Evolutionary conservation across 352 stramenopile species (phyloP).

Genomic region (Pythium volutum): DNA sequence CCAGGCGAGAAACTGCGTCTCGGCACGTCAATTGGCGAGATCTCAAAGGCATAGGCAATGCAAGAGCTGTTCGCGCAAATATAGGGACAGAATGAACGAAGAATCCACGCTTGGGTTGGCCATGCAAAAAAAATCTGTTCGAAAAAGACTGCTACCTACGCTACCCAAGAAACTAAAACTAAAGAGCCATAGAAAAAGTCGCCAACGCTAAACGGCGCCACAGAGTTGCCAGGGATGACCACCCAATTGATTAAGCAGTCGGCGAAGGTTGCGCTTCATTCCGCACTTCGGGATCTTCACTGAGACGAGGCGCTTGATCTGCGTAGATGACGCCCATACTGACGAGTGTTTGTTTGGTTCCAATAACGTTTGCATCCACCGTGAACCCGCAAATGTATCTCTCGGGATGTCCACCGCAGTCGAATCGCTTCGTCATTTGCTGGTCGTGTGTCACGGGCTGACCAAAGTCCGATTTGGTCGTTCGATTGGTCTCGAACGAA

Average conservation of each 20-base stretch:
- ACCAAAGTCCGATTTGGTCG: neutral
- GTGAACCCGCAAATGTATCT: neutral
- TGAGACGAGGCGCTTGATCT: neutral
- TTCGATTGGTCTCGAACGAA: neutral
- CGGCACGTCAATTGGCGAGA: constrained; percentile 20
- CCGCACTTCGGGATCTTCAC: neutral
- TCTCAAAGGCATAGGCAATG: constrained; percentile 17
- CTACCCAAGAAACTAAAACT: too few species aligned
- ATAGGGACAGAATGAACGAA: too few species aligned
- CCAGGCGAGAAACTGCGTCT: constrained; percentile 68
- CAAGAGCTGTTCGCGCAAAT: too few species aligned
- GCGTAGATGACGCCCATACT: neutral
- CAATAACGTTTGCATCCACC: neutral
- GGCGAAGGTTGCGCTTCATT: neutral
- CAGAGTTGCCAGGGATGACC: neutral
- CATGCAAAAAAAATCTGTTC: too few species aligned
- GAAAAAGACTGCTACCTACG: too few species aligned
- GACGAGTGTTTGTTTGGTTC: neutral
- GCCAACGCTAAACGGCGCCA: neutral
- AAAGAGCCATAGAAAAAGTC: too few species aligned
- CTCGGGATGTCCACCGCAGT: neutral
- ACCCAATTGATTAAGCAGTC: neutral
- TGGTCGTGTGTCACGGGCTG: neutral
- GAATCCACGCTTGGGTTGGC: too few species aligned
- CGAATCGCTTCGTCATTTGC: neutral